Evolutionary conservation across 306 rosid genomes (phyloP).

Genomic region (Cucumis melo): DNA sequence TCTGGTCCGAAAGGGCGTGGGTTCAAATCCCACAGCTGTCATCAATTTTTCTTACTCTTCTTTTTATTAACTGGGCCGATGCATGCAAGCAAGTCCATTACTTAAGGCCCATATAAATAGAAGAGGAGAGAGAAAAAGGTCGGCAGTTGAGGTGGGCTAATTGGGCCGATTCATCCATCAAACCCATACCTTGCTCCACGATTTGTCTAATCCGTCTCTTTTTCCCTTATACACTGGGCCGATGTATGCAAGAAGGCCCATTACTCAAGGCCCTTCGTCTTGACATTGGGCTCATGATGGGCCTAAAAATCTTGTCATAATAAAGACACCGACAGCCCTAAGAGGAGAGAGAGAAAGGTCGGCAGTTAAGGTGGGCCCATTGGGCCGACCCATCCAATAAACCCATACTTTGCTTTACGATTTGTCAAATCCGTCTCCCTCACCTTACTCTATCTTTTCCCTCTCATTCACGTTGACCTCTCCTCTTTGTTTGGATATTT

Average conservation of each 20-base stretch:
- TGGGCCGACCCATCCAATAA: not conserved
- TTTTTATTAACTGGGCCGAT: no score
- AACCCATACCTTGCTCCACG: no score
- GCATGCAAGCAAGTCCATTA: no score
- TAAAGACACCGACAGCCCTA: not conserved
- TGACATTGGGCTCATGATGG: not conserved
- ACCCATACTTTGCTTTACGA: not conserved
- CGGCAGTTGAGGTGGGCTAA: no score
- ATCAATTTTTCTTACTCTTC: no score
- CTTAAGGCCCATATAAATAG: no score
- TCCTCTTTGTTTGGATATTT: not conserved
- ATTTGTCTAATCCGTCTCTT: no score
- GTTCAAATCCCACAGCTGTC: constrained; percentile 96
- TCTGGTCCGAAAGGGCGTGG: constrained; percentile 96
- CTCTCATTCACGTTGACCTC: not conserved
- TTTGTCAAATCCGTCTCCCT: constrained; percentile 8
- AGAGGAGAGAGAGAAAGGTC: not conserved
- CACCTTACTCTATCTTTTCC: not conserved
- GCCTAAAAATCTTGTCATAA: not conserved
- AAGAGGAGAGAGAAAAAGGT: no score
- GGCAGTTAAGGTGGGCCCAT: not conserved
- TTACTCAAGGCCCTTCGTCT: not conserved
- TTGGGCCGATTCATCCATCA: no score
- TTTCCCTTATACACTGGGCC: no score
- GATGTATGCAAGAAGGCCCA: not conserved